Conservation (phyloP, 129 eudicot genomes). For the Mikania micrantha region DNA sequence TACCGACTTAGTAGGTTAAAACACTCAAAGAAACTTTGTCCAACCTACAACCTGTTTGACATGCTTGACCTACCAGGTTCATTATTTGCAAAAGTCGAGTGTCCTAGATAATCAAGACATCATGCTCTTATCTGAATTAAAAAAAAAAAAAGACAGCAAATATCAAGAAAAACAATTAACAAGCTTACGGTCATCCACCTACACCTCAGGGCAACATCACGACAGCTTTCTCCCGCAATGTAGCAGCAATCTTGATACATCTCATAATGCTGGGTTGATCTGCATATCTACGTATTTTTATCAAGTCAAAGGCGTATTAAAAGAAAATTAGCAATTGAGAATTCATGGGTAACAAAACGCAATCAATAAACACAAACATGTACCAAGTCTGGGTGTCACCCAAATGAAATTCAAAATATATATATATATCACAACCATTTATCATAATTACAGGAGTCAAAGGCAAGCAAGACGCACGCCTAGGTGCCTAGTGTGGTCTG, state of each 20-base stretch:
- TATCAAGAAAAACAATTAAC: constrained; percentile 7
- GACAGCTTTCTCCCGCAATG: constrained; percentile 89
- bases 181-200: constrained; percentile 83
- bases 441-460: too few relatives aligned
- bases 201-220: constrained; percentile 94
- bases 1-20: too few relatives aligned
- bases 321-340: not conserved
- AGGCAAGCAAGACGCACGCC: too few relatives aligned
- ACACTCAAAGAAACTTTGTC: too few relatives aligned
- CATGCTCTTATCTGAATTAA: not conserved
- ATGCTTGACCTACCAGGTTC: not conserved
- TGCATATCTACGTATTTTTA: constrained; percentile 41
- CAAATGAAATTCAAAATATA: not conserved
- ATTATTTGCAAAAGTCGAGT: not conserved
- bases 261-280: constrained; percentile 72
- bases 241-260: constrained; percentile 79
- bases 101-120: not conserved
- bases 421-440: not conserved
- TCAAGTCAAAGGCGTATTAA: not conserved
- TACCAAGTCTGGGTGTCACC: not conserved
- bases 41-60: not conserved
- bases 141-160: not conserved
- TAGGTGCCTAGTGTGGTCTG: too few relatives aligned
- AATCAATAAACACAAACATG: not conserved
- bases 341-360: not conserved